Conservation (phyloP, 2,329 filamentous ascomycete species). For the Arthrobotrys conoides region DNA sequence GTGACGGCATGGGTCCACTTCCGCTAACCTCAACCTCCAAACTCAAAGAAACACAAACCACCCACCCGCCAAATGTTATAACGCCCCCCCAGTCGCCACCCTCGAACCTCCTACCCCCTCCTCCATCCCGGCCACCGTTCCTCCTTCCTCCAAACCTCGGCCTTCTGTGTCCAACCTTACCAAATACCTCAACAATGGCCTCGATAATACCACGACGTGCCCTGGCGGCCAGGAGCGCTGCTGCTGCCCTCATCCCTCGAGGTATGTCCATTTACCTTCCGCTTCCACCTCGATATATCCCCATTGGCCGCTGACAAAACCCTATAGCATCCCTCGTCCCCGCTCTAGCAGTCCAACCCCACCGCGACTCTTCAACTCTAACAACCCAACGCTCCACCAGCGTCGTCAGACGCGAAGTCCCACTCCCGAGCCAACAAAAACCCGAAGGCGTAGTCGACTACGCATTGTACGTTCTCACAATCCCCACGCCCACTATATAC, state of each 20-base stretch:
- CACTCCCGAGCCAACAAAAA: slow-evolving; percentile 81
- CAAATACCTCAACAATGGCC: slow-evolving; percentile 41
- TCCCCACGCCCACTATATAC: slow-evolving; percentile 1
- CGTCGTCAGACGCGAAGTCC: slow-evolving; percentile 77
- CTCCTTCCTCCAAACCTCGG: not conserved
- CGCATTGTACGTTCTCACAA: slow-evolving; percentile 77
- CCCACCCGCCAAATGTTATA: slow-evolving; percentile 39
- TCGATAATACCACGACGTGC: slow-evolving; percentile 34
- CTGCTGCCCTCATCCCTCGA: slow-evolving; percentile 53
- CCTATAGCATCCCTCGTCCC: slow-evolving; percentile 50
- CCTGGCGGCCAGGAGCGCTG: slow-evolving; percentile 52
- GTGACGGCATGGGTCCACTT: slow-evolving; percentile 51
- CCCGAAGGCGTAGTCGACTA: slow-evolving; percentile 88
- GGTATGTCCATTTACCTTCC: slow-evolving; percentile 26
- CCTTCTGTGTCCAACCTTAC: not conserved
- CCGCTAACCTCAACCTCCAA: slow-evolving; percentile 51
- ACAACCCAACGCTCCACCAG: slow-evolving; percentile 31
- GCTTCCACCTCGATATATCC: not conserved
- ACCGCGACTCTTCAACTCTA: slow-evolving; percentile 44
- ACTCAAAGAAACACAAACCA: slow-evolving; percentile 15
- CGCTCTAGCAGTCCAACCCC: slow-evolving; percentile 35
- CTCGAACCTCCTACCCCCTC: not conserved
- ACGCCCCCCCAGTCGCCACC: slow-evolving; percentile 22
- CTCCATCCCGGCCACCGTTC: slow-evolving; percentile 29
- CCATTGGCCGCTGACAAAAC: slow-evolving; percentile 26